Percentiles rank a stretch among this genome's conserved stretches.
Evolutionary conservation across 305 asterid species (phyloP).

Genomic region (Fraxinus nigra): DNA sequence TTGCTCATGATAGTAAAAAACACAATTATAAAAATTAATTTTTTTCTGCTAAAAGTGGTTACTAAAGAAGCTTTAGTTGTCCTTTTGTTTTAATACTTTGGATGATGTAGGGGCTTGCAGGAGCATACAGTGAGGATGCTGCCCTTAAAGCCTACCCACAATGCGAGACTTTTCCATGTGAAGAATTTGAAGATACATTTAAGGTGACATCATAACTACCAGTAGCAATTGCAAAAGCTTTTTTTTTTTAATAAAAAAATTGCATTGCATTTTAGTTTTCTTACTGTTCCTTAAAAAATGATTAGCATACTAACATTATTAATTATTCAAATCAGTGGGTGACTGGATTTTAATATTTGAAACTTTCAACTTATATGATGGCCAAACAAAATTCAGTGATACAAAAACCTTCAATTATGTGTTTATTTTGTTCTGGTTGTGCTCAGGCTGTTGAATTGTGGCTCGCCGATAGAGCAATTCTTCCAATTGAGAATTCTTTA

Average conservation of each 20-base stretch:
- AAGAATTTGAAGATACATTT: constrained; percentile 27
- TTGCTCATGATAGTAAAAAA: background rate
- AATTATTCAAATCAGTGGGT: background rate
- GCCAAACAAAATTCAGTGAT: background rate
- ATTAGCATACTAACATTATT: background rate
- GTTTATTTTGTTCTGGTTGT: background rate
- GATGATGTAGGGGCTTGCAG: constrained; percentile 24
- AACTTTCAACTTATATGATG: background rate
- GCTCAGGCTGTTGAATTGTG: constrained; percentile 36
- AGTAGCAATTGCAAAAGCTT: background rate
- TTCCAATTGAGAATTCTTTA: constrained; percentile 32
- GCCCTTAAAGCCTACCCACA: constrained; percentile 31
- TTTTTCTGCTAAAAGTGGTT: background rate
- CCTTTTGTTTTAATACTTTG: background rate
- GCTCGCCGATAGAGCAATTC: constrained; percentile 36
- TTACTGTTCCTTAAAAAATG: background rate
- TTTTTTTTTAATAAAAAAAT: background rate
- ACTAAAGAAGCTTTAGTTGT: background rate
- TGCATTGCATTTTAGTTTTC: background rate
- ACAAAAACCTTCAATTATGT: background rate
- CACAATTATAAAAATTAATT: background rate
- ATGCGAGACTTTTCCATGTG: constrained; percentile 30
- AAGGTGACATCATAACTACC: constrained; percentile 19
- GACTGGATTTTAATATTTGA: background rate
- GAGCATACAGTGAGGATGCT: constrained; percentile 31